Evolutionary conservation across 495 filamentous ascomycete species (phyloP), one percentile per base, ranked within the genome.

Genomic region (Penicillium pancosmium): DNA sequence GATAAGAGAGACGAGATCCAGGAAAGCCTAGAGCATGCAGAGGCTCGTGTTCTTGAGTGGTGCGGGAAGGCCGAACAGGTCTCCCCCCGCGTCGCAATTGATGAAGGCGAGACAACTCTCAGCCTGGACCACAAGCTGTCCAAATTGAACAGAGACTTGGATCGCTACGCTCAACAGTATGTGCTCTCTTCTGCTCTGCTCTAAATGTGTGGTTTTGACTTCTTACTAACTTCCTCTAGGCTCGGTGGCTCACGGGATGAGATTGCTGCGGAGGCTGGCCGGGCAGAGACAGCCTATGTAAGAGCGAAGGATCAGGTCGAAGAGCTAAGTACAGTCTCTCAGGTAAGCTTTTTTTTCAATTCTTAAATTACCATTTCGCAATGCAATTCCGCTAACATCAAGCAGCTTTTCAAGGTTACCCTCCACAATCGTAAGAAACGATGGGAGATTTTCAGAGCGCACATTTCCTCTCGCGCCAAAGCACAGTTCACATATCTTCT

Each of bases 401-500:
- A 19, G 16, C 60, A 84, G 77, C 67, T 74, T 0, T 78, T 97
- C 31, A 88, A 87, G 70, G 63, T 78, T 15, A 83, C 91, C 0
- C 81, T 96, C 33, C 74, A 79, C 33, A 75, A 90, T 52, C 90
- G 94, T 4, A 82, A 87, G 41, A 77, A 84, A 25, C 87, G 91
- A 59, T 98, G 91, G 89, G 76, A 82, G 54, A 80, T 84, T 52
- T 98, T 99, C 72, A 87, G 92, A 61, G 77, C 82, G 12, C 84
- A 86, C 60, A 97, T 99, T 58, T 90, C 91, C 11, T 86, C 86
- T 12, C 86, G 91, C 51, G 92, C 93, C 25, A 86, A 92, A 50
- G 85, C 86, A 16, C 91, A 91, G 60, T 99, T 99, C 68, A 87
- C 82, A 41, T 94, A 92, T 66, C 81, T 98, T 13, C 82, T 99